Base-by-base conservation (phyloP, 768 basidiomycete species). In the Clitopilus hobsonii region DNA sequence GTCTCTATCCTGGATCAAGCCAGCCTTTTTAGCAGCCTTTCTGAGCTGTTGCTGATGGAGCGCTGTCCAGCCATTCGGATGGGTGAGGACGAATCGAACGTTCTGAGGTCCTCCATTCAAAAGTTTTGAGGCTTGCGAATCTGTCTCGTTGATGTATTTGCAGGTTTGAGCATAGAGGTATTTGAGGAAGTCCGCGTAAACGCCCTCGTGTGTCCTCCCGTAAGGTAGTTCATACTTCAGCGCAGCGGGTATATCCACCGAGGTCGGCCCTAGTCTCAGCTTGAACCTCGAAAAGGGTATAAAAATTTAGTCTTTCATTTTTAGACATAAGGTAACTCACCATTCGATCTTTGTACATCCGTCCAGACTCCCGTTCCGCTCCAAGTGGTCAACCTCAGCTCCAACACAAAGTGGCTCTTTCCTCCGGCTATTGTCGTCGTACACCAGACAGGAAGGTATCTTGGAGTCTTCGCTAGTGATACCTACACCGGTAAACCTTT, bases 21-120 rank as follows among this genome's bases (percentile, higher is more conserved):
- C 76, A 0, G 74, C 83, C 23, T 66, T 23, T 5, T 73, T 63
- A 0, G 78, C 80, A 0, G 82, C 83, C 8, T 63, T 60, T 10
- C 82, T 74, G 63, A 83, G 73, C 54, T 72, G 67, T 4, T 60
- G 69, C 57, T 84, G 83, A 55, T 84, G 81, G 1, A 60, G 63
- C 1, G 79, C 79, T 60, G 76, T 80, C 80, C 82, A 84, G 0
- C 78, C 80, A 52, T 83, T 83, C 7, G 82, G 82, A 57, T 83
- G 82, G 1, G 73, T 72, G n/a, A 84, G 67, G 16, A 84, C 70
- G 55, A 75, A 78, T 28, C 77, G 69, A 4, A 72, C 68, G 16
- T 69, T 67, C 3, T 70, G 59, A 52, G 71, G 66, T 6, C 78
- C 52, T 10, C 73, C 72, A 16, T 56, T 60, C 79, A 75, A 77